A percentile compares a stretch with the other conserved stretches of the same genome.
These are phyloP conservation scores for Phytophthora fragariae DNA, from an alignment of 352 stramenopile species.

Conservation along the genomic window DNA sequence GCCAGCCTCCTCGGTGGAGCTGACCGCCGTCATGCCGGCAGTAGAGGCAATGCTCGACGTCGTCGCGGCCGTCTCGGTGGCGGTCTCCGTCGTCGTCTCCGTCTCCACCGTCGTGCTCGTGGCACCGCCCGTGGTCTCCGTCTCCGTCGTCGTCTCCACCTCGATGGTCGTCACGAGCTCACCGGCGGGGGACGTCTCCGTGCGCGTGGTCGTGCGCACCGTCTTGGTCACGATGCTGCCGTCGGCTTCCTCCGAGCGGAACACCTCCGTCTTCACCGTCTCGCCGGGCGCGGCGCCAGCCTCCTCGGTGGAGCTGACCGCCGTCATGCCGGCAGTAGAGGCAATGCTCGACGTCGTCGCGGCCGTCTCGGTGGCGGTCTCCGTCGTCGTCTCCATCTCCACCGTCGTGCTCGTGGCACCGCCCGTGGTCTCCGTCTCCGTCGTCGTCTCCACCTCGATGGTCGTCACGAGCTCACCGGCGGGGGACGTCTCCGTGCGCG, in stretches of 20 bases:
- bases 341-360: slow-evolving; percentile 17
- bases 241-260: slow-evolving; percentile 23
- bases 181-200: too few species aligned
- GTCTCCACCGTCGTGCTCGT: slow-evolving; percentile 1
- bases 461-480: too few species aligned
- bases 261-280: slow-evolving; percentile 24
- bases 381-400: too few species aligned
- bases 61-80: background rate
- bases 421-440: slow-evolving; percentile 19
- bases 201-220: slow-evolving; percentile 8
- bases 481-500: too few species aligned
- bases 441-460: background rate
- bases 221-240: slow-evolving; percentile 30
- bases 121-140: slow-evolving; percentile 14
- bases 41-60: slow-evolving; percentile 25
- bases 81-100: background rate
- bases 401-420: too few species aligned
- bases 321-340: slow-evolving; percentile 18
- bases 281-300: slow-evolving; percentile 13
- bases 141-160: slow-evolving; percentile 21
- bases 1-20: slow-evolving; percentile 25
- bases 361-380: too few species aligned
- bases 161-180: too few species aligned
- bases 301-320: slow-evolving; percentile 24
- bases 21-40: slow-evolving; percentile 28